Conservation (phyloP, 169 alveolate genomes). For the Besnoitia besnoiti region DNA sequence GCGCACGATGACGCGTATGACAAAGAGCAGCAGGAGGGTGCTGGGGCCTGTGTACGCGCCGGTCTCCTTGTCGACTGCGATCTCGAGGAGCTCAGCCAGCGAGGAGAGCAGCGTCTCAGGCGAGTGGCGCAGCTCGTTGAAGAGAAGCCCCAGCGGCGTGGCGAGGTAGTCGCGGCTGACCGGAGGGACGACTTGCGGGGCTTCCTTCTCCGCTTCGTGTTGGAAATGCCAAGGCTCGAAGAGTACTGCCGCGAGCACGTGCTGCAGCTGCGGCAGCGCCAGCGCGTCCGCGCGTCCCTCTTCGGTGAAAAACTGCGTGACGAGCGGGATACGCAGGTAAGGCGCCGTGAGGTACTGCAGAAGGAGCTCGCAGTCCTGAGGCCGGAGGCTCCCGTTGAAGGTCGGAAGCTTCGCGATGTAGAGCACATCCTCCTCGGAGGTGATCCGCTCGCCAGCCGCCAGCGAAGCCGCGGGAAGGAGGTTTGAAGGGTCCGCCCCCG, state of each 20-base stretch:
- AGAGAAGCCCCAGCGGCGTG: conserved; percentile 73
- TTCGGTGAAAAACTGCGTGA: conserved; percentile 75
- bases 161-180: conserved; percentile 41
- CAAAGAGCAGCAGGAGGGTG: conserved; percentile 63
- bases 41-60: conserved; percentile 66
- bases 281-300: conserved; percentile 69
- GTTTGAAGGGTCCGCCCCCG: conserved; percentile 57
- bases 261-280: conserved; percentile 67
- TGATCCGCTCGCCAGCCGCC: background rate
- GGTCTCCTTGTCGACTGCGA: conserved; percentile 73
- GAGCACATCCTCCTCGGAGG: conserved; percentile 67
- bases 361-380: conserved; percentile 71
- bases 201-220: conserved; percentile 3
- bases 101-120: conserved; percentile 63
- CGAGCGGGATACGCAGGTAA: conserved; percentile 73
- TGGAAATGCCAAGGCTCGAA: conserved; percentile 70
- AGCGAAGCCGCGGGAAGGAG: conserved; percentile 49
- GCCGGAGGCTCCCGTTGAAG: conserved; percentile 58
- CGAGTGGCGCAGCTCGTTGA: conserved; percentile 71
- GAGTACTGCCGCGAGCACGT: conserved; percentile 68
- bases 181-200: conserved; percentile 54
- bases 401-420: conserved; percentile 70
- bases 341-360: conserved; percentile 76
- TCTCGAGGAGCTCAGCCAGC: conserved; percentile 65
- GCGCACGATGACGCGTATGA: conserved; percentile 57